These are phyloP conservation scores for Diaporthe eres DNA, from an alignment of 2,329 filamentous ascomycete genomes.

Conservation along the genomic window DNA sequence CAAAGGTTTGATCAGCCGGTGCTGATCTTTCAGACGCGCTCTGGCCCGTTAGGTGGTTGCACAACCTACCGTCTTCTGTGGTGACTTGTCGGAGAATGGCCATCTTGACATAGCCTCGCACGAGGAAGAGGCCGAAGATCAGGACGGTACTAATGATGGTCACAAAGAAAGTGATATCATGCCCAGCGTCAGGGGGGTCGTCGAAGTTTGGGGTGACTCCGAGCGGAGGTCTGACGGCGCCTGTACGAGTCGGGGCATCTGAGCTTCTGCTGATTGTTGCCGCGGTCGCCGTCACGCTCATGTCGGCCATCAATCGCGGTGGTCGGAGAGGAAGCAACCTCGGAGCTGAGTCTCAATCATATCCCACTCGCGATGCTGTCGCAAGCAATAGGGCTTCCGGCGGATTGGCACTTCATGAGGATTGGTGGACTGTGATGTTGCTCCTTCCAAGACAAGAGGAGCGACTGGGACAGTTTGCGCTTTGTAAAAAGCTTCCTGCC, in stretches of 20 bases:
- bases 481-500: not conserved
- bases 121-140: not conserved
- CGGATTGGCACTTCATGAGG: not conserved
- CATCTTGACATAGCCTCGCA: not conserved
- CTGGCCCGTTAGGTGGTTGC: not conserved
- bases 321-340: not conserved
- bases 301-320: not conserved
- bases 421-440: not conserved
- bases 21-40: not conserved
- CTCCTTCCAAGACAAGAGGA: not conserved
- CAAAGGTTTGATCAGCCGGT: not conserved
- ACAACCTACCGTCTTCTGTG: constrained; percentile 9
- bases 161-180: not conserved
- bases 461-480: not conserved
- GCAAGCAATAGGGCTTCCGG: too few species aligned
- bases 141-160: not conserved
- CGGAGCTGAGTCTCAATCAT: not conserved
- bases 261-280: not conserved
- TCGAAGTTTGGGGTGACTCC: constrained; percentile 20
- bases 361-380: not conserved
- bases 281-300: not conserved
- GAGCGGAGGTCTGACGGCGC: constrained; percentile 6
- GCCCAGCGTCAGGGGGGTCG: constrained; percentile 8
- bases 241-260: not conserved
- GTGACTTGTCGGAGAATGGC: constrained; percentile 2